Conservation (phyloP, 306 rosid genomes). For the Biancaea sappan region DNA sequence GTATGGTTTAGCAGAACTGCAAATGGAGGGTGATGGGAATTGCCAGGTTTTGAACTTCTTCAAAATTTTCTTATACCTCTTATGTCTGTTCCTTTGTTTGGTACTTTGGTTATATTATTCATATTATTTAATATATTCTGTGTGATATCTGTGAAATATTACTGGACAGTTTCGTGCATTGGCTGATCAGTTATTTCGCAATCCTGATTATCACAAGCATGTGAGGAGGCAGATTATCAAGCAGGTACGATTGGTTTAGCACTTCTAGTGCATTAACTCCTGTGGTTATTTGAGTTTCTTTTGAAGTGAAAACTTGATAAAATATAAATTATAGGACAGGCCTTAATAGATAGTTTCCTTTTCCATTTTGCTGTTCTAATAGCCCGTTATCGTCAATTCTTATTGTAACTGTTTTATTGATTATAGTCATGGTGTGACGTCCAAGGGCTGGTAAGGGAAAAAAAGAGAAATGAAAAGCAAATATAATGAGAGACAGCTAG, state of each 20-base stretch:
- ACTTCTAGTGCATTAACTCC: constrained; percentile 27
- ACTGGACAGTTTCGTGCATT: constrained; percentile 88
- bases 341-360: not conserved
- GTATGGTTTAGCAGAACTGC: constrained; percentile 83
- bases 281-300: constrained; percentile 17
- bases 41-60: constrained; percentile 71
- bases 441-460: not conserved
- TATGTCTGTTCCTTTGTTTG: constrained; percentile 17
- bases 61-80: constrained; percentile 10
- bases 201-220: constrained; percentile 89
- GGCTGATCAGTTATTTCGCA: constrained; percentile 91
- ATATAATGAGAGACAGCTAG: not conserved
- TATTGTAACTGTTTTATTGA: not conserved
- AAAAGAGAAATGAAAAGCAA: not conserved
- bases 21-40: constrained; percentile 99
- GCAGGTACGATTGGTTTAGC: constrained; percentile 62
- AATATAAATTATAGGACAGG: not conserved
- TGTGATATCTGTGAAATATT: constrained; percentile 30
- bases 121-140: constrained; percentile 26
- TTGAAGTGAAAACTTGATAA: not conserved
- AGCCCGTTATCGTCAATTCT: not conserved
- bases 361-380: not conserved
- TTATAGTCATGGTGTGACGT: not conserved
- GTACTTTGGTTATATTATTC: constrained; percentile 4
- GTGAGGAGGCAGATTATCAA: constrained; percentile 86